Evolutionary conservation across 176 grass and related monocot genomes (phyloP), one percentile per base, ranked within the genome.

Genomic region (Aegilops tauschii): DNA sequence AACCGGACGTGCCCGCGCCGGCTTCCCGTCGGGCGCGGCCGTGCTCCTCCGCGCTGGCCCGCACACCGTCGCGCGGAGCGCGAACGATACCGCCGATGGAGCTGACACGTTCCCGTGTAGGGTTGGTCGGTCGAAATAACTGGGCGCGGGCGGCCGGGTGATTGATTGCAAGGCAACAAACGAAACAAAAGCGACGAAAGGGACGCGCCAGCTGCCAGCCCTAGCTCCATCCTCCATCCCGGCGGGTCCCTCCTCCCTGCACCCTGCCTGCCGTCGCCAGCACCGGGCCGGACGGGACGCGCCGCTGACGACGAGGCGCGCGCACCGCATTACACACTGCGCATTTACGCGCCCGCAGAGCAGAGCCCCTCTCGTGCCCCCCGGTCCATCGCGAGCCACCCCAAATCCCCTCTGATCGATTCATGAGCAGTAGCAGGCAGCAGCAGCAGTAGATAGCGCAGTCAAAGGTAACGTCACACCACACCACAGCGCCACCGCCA

Each of bases 381-480:
- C 2, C 73, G 87, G 87, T 62, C 80, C 86, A 39, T 83, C 36
- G 63, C 25, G 13, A 1, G 70, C 79, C 36, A 5, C 20, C 35
- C 35, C 20, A 4, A 5, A 35, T 8, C 32, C 12, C 2, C 31
- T 8, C 30, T 2, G 49, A 68, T 10, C 10, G 3, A 29, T 16
- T 67, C 65, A 9, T 67, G 17, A 70, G 65, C 20, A 0, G 5
- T 8, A 40, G 39, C 39, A 8, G 36, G 32, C 32, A 34, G 32
- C 32, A 34, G 32, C 17, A 71, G 66, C 20, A 0, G 5, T 8
- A 42, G 40, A 9, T n/a, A 18, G 3, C 54, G 29, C 34, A 12
- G 45, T 86, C 64, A 76, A 21, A 79, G 65, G 86, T 39, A 27
- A 30, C 31, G 86, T 73, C 77, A 70, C 84, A 13, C 77, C 16